Base-by-base conservation (phyloP, 164 flowering plant species). In the Euptelea pleiosperma region DNA sequence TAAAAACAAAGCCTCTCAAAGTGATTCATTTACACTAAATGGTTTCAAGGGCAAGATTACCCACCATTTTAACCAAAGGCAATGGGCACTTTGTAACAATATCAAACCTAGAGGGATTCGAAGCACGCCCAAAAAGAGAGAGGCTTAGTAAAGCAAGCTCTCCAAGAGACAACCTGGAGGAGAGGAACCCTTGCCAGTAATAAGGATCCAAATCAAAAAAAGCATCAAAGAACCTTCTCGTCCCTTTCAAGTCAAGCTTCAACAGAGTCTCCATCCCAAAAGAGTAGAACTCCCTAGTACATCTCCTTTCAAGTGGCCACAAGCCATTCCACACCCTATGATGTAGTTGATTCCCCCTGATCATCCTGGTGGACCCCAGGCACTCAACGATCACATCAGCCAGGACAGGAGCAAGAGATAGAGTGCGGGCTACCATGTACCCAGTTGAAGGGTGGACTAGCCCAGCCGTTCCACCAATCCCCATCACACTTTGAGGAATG, bases 191-290 rank as follows among this genome's bases (percentile, higher is more conserved):
- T 1, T 61, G 37, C 57, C 57, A 61, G 15, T 61, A 61, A 33
- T 43, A 43, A 18, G 49, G 60, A 29, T 57, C 60, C 55, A 83
- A 69, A 65, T 80, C 84, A 64, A 89, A 81, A 69, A 89, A 89
- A 3, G 84, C 91, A 63, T 86, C 82, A 62, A 85, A 83, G 51
- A 89, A 85, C n/a, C 81, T 65, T 60, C 91, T 74, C 1, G 75
- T 82, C 46, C 84, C 87, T 28, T 73, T 55, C 70, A 85, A 65
- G 58, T 89, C 87, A n/a, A 86, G 84, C 70, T 77, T 75, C 79
- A 89, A 50, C 63, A 84, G 44, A 10, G 86, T 83, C 77, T 85
- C 91, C 96, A 85, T 86, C 21, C 96, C 89, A 54, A 89, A 86
- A 5, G 62, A 52, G 47, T 84, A 82, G 41, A 71, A 89, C 46